A percentile compares a stretch with the other conserved stretches of the same genome.
Evolutionary conservation across 257 asterid species (phyloP).

Genomic region (Buddleja alternifolia): DNA sequence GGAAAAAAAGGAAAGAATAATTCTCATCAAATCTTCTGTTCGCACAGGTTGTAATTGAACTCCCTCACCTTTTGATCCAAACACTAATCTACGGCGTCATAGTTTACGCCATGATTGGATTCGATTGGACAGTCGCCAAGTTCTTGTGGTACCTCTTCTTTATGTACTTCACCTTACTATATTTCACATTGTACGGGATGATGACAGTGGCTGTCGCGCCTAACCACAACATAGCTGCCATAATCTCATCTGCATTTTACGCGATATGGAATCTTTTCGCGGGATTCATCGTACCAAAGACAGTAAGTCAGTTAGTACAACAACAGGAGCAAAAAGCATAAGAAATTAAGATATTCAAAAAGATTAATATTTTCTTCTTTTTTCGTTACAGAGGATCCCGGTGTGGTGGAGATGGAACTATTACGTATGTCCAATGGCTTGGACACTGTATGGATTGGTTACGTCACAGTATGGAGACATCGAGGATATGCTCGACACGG

Average conservation of each 20-base stretch:
- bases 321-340: too few species aligned
- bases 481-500: slow-evolving; percentile 39
- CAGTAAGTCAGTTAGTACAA: slow-evolving; percentile 46
- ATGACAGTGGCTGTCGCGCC: slow-evolving; percentile 83
- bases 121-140: slow-evolving; percentile 68
- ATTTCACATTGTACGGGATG: slow-evolving; percentile 86
- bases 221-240: slow-evolving; percentile 69
- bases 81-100: slow-evolving; percentile 56
- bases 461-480: slow-evolving; percentile 71
- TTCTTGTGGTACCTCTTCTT: slow-evolving; percentile 78
- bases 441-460: slow-evolving; percentile 73
- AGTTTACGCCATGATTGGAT: slow-evolving; percentile 80
- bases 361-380: background rate
- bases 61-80: slow-evolving; percentile 69
- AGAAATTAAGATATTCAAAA: too few species aligned
- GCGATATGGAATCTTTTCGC: slow-evolving; percentile 76
- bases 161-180: slow-evolving; percentile 76
- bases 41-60: slow-evolving; percentile 72
- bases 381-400: slow-evolving; percentile 65
- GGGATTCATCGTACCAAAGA: slow-evolving; percentile 73
- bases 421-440: slow-evolving; percentile 53
- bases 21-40: too few species aligned
- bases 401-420: slow-evolving; percentile 90
- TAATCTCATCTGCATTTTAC: slow-evolving; percentile 60
- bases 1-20: too few species aligned